Percentiles rank a stretch among this genome's conserved stretches.
phyloP scores from a whole-genome alignment of 345 rosid genomes.

The Pelargonium nanum region DNA sequence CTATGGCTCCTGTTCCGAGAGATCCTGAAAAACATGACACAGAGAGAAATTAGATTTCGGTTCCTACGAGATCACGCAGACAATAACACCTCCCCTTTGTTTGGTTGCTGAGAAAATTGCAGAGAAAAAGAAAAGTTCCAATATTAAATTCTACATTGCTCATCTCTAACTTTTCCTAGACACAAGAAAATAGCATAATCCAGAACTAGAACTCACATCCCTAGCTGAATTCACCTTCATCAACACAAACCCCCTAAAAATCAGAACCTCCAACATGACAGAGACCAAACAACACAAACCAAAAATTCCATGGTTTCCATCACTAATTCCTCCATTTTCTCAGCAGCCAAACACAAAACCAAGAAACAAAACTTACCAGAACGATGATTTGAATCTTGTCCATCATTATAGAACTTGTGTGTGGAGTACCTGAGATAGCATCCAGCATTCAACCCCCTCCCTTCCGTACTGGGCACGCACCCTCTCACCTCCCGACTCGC shows the following conservation, averaged over 20 bases:
- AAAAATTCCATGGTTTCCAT: background rate
- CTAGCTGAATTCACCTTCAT: too few relatives aligned
- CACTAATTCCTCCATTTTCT: background rate
- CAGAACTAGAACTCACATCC: background rate
- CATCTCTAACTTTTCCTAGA: background rate
- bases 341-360: background rate
- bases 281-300: background rate
- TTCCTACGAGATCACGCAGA: background rate
- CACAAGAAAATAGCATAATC: background rate
- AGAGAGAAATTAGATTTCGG: background rate
- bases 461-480: conserved; percentile 33
- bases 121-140: background rate
- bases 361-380: conserved; percentile 22
- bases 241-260: too few relatives aligned
- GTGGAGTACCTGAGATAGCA: conserved; percentile 74
- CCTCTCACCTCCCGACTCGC: conserved; percentile 20
- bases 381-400: conserved; percentile 14
- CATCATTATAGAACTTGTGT: conserved; percentile 44
- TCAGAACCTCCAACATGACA: background rate
- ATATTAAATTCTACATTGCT: background rate
- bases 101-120: background rate
- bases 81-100: background rate
- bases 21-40: conserved; percentile 2
- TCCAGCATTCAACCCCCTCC: conserved; percentile 42
- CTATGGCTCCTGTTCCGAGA: background rate